Evolutionary conservation across 352 stramenopile species (phyloP).

Genomic region (Aphanomyces invadans): DNA sequence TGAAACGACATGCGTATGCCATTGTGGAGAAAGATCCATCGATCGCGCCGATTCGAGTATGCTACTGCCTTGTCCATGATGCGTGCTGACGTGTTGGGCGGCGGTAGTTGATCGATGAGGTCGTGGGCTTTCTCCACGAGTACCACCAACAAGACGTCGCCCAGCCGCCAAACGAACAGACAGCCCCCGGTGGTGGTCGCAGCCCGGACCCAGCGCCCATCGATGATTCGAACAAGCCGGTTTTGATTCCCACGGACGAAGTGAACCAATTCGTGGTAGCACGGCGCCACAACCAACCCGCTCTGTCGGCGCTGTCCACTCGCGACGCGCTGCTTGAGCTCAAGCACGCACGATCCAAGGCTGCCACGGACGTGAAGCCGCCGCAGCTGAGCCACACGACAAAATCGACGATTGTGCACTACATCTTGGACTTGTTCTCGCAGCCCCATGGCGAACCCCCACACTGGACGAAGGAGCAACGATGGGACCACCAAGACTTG

Average conservation of each 20-base stretch:
- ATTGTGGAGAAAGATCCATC: neutral
- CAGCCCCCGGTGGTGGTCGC: no score
- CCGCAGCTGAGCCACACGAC: slow-evolving; percentile 1
- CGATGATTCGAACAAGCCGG: no score
- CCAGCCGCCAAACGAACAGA: no score
- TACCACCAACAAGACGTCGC: neutral
- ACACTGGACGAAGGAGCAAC: slow-evolving; percentile 8
- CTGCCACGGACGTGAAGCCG: neutral
- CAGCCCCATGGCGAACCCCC: neutral
- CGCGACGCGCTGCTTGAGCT: slow-evolving; percentile 13
- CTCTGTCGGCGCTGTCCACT: neutral
- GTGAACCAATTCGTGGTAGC: neutral
- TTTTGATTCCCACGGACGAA: slow-evolving; percentile 9
- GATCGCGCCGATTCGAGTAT: neutral
- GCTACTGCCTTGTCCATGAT: neutral
- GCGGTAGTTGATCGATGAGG: neutral
- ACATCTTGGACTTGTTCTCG: neutral
- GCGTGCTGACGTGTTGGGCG: neutral
- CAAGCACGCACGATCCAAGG: neutral
- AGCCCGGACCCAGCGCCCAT: no score
- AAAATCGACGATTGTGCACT: slow-evolving; percentile 12
- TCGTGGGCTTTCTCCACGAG: slow-evolving; percentile 1
- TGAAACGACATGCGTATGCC: slow-evolving; percentile 1
- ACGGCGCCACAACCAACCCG: neutral
- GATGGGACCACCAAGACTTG: slow-evolving; percentile 23